A percentile compares a stretch with the other conserved stretches of the same genome.
These are phyloP conservation scores for Coniochaeta sp. DNA, from an alignment of 2,329 filamentous ascomycete genomes.

Conservation along the genomic window DNA sequence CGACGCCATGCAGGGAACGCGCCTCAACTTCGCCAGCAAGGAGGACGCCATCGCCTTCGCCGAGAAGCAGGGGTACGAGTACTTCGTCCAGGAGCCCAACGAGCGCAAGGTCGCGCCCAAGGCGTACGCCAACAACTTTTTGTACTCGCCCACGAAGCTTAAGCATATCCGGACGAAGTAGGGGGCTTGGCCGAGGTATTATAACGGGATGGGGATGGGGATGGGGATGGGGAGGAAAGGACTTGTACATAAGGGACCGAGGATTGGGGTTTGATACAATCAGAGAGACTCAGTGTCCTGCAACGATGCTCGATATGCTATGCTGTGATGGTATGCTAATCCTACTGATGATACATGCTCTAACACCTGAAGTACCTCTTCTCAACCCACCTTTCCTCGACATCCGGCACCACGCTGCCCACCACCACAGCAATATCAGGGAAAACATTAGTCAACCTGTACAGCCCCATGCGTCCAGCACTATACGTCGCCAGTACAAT, in stretches of 20 bases:
- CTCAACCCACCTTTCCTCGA: constrained; percentile 86
- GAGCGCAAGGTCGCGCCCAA: constrained; percentile 80
- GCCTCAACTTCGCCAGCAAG: constrained; percentile 84
- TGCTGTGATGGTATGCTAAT: neutral
- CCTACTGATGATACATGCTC: neutral
- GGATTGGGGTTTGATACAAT: neutral
- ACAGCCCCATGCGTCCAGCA: constrained; percentile 76
- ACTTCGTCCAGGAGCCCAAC: constrained; percentile 97
- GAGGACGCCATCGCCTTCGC: constrained; percentile 93
- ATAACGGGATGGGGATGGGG: neutral
- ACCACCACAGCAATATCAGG: constrained; percentile 82
- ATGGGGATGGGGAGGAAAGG: neutral
- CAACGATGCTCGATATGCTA: too few relatives aligned
- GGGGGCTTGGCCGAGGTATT: constrained; percentile 9
- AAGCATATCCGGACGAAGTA: constrained; percentile 83
- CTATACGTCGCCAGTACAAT: constrained; percentile 94
- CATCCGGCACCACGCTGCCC: constrained; percentile 71
- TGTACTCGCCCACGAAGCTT: constrained; percentile 77
- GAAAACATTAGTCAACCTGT: constrained; percentile 81
- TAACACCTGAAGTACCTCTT: constrained; percentile 84
- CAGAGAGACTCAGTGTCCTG: neutral
- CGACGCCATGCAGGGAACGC: constrained; percentile 91
- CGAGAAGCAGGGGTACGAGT: constrained; percentile 98
- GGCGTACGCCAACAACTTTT: constrained; percentile 95
- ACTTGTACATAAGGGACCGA: neutral